Conservation (phyloP, 2,329 filamentous ascomycete species). For the Fusarium veterinarium region DNA sequence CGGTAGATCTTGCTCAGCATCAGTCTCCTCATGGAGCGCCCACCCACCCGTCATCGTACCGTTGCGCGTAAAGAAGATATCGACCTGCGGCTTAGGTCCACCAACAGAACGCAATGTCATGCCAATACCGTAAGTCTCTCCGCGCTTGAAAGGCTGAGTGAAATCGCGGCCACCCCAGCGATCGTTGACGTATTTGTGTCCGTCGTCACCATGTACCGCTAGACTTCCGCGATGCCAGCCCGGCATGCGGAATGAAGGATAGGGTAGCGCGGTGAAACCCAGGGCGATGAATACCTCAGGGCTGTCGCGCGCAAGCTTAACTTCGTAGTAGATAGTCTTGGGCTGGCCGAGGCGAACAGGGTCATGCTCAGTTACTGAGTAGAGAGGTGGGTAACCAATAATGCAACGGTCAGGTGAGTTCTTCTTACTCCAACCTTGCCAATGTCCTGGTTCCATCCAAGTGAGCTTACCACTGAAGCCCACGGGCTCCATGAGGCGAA, state of each 20-base stretch:
- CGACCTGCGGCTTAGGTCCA: slow-evolving; percentile 47
- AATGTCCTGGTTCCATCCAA: slow-evolving; percentile 61
- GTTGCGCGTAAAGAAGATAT: slow-evolving; percentile 75
- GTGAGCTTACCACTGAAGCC: slow-evolving; percentile 60
- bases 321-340: slow-evolving; percentile 78
- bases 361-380: slow-evolving; percentile 69
- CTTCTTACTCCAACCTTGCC: slow-evolving; percentile 57
- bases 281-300: slow-evolving; percentile 68
- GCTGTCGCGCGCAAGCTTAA: slow-evolving; percentile 64
- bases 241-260: slow-evolving; percentile 80
- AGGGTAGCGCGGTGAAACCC: slow-evolving; percentile 79
- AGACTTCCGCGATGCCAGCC: slow-evolving; percentile 83
- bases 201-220: slow-evolving; percentile 84
- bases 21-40: slow-evolving; percentile 80
- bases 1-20: slow-evolving; percentile 69
- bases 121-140: slow-evolving; percentile 77
- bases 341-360: slow-evolving; percentile 57
- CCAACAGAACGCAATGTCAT: slow-evolving; percentile 66
- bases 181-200: slow-evolving; percentile 80
- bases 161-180: slow-evolving; percentile 78
- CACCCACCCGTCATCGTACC: slow-evolving; percentile 71
- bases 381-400: slow-evolving; percentile 76
- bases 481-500: slow-evolving; percentile 65
- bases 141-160: slow-evolving; percentile 69
- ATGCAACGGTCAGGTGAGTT: slow-evolving; percentile 71